phyloP scores from a whole-genome alignment of 208 protist species.

The Leishmania guyanensis region DNA sequence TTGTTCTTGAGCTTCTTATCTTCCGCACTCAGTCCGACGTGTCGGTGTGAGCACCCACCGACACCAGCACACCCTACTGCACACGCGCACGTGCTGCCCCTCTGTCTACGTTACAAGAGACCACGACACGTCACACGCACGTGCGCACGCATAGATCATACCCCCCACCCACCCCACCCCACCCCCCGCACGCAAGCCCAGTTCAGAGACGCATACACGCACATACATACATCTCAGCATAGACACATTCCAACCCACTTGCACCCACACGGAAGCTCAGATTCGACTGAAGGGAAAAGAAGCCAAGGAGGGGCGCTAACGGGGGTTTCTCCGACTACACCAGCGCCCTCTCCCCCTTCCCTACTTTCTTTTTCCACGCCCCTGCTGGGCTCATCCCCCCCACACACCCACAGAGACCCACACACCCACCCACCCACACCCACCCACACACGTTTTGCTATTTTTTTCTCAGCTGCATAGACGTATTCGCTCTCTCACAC shows the following conservation, averaged over 20 bases:
- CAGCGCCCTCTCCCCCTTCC: neutral
- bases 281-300: neutral
- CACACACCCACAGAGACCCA: no score
- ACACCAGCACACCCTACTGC: neutral
- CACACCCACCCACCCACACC: neutral
- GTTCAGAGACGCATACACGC: neutral
- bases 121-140: neutral
- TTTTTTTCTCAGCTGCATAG: neutral
- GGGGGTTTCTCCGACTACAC: neutral
- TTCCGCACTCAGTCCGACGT: neutral
- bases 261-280: neutral
- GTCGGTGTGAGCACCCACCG: neutral
- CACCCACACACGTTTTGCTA: neutral
- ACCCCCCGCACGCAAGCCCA: neutral
- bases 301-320: neutral
- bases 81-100: neutral
- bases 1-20: neutral
- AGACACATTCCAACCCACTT: neutral
- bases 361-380: neutral
- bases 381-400: neutral
- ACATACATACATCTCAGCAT: neutral
- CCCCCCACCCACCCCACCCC: neutral
- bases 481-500: neutral
- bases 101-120: neutral
- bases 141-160: constrained; percentile 1